Evolutionary conservation across 2,329 filamentous ascomycete species (phyloP), one percentile per base, ranked within the genome.

Genomic region (Neopestalotiopsis sp.): DNA sequence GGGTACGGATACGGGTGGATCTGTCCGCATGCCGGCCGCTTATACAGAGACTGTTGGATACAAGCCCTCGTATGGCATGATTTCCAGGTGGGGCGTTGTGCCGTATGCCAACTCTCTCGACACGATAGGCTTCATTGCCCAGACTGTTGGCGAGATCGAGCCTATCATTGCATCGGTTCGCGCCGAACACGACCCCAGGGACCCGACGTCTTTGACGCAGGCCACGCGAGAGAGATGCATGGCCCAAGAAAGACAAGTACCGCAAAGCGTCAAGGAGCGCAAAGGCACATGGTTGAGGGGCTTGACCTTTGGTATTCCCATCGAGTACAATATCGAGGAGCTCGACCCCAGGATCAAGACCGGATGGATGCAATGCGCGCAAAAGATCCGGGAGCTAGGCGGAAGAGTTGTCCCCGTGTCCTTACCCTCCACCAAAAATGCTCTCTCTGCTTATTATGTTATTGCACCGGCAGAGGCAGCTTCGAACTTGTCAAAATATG

Each of bases 401-500:
- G 91, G 93, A 69, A 88, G 85, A 0, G 84, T 98, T 13, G 88
- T 94, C 12, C 88, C 92, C 1, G 88, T 98, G 17, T 94, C 92
- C 2, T 86, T 99, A 4, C 95, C 95, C 0, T 89, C 91, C 0
- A 99, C 95, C 1, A 91, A 90, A 71, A 91, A 93, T 73, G 95
- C 96, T 0, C 88, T 99, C 0, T 93, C 94, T 24, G 93, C 96
- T 42, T 99, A 99, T 83, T 99, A 99, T 80, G 89, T 99, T 68
- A 90, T 99, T 68, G 97, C 96, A 0, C 94, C 96, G 0, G 95
- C 96, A 17, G 96, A 99, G 81, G 96, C 96, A 3, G 94, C 94
- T 1, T 98, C 95, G 17, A 99, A 99, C 76, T 88, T 99, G 2
- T 94, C 96, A 68, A 98, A 97, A 79, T 99, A 98, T 79, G 97